Conservation (phyloP, 1,284 basidiomycete species). For the Ganoderma leucocontextum region DNA sequence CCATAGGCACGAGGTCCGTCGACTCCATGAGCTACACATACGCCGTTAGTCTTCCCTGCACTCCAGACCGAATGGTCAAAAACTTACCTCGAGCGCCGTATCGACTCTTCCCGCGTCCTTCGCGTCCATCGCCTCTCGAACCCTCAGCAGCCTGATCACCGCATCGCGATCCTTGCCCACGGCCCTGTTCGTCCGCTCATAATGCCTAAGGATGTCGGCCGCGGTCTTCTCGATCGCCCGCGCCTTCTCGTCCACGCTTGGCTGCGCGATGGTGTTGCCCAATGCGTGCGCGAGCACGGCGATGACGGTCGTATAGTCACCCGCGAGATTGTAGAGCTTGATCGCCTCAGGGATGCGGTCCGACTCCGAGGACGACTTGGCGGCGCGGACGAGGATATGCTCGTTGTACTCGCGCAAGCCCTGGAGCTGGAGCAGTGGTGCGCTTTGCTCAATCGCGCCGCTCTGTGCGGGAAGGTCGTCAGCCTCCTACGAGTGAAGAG, state of each 20-base stretch:
- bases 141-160: slow-evolving; percentile 79
- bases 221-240: slow-evolving; percentile 82
- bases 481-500: not conserved
- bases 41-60: not conserved
- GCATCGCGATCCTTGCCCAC: slow-evolving; percentile 82
- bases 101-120: slow-evolving; percentile 81
- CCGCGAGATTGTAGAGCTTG: slow-evolving; percentile 94
- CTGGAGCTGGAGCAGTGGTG: slow-evolving; percentile 79
- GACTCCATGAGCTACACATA: slow-evolving; percentile 80
- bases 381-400: slow-evolving; percentile 85
- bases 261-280: slow-evolving; percentile 83
- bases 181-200: slow-evolving; percentile 82
- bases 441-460: slow-evolving; percentile 88
- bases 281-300: slow-evolving; percentile 89
- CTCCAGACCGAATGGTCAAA: not conserved
- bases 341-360: slow-evolving; percentile 91
- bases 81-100: slow-evolving; percentile 80
- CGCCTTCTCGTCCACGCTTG: slow-evolving; percentile 71
- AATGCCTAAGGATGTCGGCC: slow-evolving; percentile 85
- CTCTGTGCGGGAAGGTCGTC: slow-evolving; percentile 53
- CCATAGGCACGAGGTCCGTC: slow-evolving; percentile 90
- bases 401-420: slow-evolving; percentile 81
- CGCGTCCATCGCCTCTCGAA: slow-evolving; percentile 85
- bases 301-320: slow-evolving; percentile 91
- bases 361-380: slow-evolving; percentile 78